A percentile compares a stretch with the other conserved stretches of the same genome.
Evolutionary conservation across 169 alveolate genomes (phyloP).

Genomic region (Plasmodium inui): DNA sequence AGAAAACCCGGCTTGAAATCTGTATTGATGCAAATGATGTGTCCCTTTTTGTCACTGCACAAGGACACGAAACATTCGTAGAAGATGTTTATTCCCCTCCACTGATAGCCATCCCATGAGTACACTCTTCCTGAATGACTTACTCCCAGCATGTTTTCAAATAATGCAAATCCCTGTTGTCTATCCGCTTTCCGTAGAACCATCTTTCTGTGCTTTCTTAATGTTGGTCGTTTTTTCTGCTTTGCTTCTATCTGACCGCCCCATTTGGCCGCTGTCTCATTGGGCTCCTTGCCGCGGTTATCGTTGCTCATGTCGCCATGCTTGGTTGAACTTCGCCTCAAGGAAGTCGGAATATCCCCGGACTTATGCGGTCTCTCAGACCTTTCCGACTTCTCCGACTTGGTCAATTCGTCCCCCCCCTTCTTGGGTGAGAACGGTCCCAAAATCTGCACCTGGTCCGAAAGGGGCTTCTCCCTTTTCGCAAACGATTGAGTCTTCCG

Average conservation of each 20-base stretch:
- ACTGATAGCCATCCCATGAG: conserved; percentile 50
- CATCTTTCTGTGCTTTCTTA: not conserved
- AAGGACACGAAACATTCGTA: conserved; percentile 28
- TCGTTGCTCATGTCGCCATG: too few relatives aligned
- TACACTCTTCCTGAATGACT: conserved; percentile 20
- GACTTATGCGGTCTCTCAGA: not conserved
- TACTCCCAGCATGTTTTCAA: conserved; percentile 53
- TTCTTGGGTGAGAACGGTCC: conserved; percentile 22
- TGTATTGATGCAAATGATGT: conserved; percentile 33
- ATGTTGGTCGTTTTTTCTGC: not conserved
- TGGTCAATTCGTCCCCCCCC: not conserved
- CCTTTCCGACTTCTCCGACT: not conserved
- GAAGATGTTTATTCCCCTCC: conserved; percentile 15
- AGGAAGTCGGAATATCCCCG: not conserved
- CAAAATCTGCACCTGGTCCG: not conserved
- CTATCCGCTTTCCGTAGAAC: not conserved
- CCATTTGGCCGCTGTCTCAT: not conserved
- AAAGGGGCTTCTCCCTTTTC: conserved; percentile 1
- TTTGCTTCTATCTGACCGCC: not conserved
- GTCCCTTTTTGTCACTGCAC: conserved; percentile 44
- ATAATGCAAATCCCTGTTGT: conserved; percentile 18
- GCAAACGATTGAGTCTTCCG: conserved; percentile 17
- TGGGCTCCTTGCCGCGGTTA: not conserved
- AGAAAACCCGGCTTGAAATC: conserved; percentile 58
- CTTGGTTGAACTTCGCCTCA: not conserved